These are phyloP conservation scores for Mitragyna speciosa DNA, from an alignment of 257 asterid genomes.

Conservation along the genomic window DNA sequence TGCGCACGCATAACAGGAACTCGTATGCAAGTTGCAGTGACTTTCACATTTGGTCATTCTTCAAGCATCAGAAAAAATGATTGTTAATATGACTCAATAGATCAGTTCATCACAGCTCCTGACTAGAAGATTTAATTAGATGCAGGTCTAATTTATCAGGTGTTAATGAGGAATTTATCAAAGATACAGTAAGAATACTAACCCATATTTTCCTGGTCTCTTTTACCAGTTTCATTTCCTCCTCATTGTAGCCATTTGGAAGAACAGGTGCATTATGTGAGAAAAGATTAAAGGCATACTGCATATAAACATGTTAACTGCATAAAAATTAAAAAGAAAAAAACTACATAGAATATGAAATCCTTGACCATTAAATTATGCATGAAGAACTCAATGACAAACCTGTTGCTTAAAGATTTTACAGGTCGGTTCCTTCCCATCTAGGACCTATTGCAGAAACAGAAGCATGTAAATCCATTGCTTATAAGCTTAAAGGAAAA, in stretches of 20 bases:
- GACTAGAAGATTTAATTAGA: not conserved
- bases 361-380: not conserved
- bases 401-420: conserved; percentile 82
- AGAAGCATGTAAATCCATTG: not conserved
- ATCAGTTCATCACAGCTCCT: not conserved
- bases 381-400: conserved; percentile 16
- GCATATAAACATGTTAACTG: conserved; percentile 23
- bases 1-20: conserved; percentile 99
- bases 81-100: not conserved
- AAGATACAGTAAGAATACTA: conserved; percentile 20
- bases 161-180: not conserved
- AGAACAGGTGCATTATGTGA: conserved; percentile 91
- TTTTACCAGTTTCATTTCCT: conserved; percentile 96
- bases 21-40: conserved; percentile 93
- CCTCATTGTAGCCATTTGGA: conserved; percentile 93
- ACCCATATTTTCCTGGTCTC: conserved; percentile 98
- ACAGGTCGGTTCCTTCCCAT: conserved; percentile 87
- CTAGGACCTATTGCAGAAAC: conserved; percentile 53
- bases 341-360: not conserved
- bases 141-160: not conserved
- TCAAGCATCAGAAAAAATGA: conserved; percentile 20
- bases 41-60: conserved; percentile 75
- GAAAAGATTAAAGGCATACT: conserved; percentile 98
- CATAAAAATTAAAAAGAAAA: not conserved
- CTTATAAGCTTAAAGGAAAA: not conserved